Evolutionary conservation across 2,329 filamentous ascomycete species (phyloP), one percentile per base, ranked within the genome.

Genomic region (Ophidiomyces ophidiicola): DNA sequence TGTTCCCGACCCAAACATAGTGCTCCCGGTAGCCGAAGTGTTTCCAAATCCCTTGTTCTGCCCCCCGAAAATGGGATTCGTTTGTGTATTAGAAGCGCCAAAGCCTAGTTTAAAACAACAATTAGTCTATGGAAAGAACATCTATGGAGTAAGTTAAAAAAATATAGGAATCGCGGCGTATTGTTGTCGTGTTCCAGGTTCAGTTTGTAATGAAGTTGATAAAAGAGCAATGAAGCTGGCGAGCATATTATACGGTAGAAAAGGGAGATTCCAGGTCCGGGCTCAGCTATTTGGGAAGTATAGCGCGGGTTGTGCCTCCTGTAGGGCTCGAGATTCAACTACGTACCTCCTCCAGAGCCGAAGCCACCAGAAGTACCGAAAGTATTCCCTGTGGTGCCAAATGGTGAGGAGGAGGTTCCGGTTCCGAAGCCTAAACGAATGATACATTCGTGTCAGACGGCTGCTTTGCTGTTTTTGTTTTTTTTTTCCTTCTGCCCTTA

Each of bases 391-490:
- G 46, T 50, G 35, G 42, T 49, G 30, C 61, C 60, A 48, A 64
- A 64, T 14, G 61, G 47, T 32, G 51, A 44, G 42, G 57, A 53
- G 21, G 49, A 55, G 41, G 58, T 52, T 20, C 48, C 56, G 39
- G 55, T 14, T 44, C 60, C 60, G 46, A 63, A 63, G 44, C 53
- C 60, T 63, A 52, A 36, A 39, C 20, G 41, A 37, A 46, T 35
- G 25, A 21, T 24, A 6, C 42, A 39, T 26, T 32, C 43, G 45
- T 29, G 38, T 47, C 33, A 47, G 45, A 47, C 18, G 33, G 40
- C 26, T 43, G 35, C 30, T 36, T 32, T 38, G 21, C 19, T 44
- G 35, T 10, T 18, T 24, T 11, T 17, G 6, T 24, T 14, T 4
- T 18, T 12, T 34, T 34, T n/a, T 34, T 15, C 18, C 33, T 30